Percentiles rank a stretch among this genome's conserved stretches.
phyloP scores from a whole-genome alignment of 1,284 basidiomycete species.

The Ceratobasidium sp. region DNA sequence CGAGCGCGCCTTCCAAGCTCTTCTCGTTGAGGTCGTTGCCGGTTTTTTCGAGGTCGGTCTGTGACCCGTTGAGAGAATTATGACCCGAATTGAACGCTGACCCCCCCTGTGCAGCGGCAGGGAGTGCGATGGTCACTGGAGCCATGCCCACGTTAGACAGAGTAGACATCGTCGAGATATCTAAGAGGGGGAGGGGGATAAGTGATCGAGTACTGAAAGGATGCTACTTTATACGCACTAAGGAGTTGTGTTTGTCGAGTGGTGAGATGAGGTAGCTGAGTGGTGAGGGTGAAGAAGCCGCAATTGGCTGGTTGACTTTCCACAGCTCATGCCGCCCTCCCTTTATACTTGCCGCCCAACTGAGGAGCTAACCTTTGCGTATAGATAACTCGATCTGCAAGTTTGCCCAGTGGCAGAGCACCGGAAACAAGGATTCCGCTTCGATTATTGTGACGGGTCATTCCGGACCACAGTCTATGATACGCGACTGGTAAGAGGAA shows the following conservation, averaged over 20 bases:
- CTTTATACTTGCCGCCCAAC: slow-evolving; percentile 2
- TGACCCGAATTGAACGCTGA: slow-evolving; percentile 31
- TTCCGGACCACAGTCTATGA: slow-evolving; percentile 27
- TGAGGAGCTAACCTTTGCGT: not conserved
- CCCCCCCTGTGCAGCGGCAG: slow-evolving; percentile 20
- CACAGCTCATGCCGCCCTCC: not conserved
- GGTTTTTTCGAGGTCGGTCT: slow-evolving; percentile 29
- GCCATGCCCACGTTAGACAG: not conserved
- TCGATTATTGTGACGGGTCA: slow-evolving; percentile 21
- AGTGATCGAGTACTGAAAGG: not conserved
- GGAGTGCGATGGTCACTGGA: slow-evolving; percentile 23
- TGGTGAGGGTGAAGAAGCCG: slow-evolving; percentile 11
- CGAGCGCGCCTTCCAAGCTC: slow-evolving; percentile 31
- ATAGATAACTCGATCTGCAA: not conserved
- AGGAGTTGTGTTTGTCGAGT: not conserved
- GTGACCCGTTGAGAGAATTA: slow-evolving; percentile 29
- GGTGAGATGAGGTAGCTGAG: slow-evolving; percentile 15
- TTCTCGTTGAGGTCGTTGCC: slow-evolving; percentile 28
- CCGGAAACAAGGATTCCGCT: slow-evolving; percentile 1
- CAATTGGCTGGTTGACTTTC: slow-evolving; percentile 22
- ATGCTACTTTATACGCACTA: slow-evolving; percentile 13
- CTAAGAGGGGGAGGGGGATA: not conserved
- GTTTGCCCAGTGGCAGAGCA: not conserved
- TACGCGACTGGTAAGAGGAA: slow-evolving; percentile 20
- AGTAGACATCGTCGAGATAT: slow-evolving; percentile 7